A percentile compares a stretch with the other conserved stretches of the same genome.
phyloP scores from a whole-genome alignment of 805 yeast genomes.

The Sugiyamaella lignohabitans region DNA sequence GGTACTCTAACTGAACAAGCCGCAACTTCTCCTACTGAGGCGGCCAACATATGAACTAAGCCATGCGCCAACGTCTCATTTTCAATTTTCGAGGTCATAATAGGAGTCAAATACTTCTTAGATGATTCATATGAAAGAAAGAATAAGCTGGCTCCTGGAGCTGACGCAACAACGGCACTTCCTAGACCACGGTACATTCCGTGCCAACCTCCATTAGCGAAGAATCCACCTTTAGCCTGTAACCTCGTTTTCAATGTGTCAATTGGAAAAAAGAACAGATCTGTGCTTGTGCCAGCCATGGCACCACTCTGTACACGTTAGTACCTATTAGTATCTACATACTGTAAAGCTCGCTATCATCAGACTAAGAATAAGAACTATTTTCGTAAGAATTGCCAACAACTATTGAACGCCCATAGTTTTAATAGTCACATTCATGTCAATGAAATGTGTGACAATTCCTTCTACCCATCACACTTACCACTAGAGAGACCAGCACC shows the following conservation, averaged over 20 bases:
- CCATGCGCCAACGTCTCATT: slow-evolving; percentile 34
- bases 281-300: slow-evolving; percentile 94
- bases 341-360: neutral
- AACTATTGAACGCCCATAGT: no score
- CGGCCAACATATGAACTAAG: slow-evolving; percentile 74
- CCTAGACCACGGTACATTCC: slow-evolving; percentile 93
- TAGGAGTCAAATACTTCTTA: slow-evolving; percentile 44
- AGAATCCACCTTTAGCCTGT: slow-evolving; percentile 94
- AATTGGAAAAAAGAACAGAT: slow-evolving; percentile 89
- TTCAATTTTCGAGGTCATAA: slow-evolving; percentile 13
- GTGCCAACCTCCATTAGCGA: slow-evolving; percentile 83
- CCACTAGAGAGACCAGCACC: slow-evolving; percentile 13
- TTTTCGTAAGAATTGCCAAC: neutral
- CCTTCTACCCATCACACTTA: slow-evolving; percentile 3
- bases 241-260: slow-evolving; percentile 91
- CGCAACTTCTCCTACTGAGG: slow-evolving; percentile 83
- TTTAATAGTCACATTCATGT: no score
- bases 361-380: neutral
- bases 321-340: no score
- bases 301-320: slow-evolving; percentile 61
- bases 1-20: slow-evolving; percentile 96
- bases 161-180: slow-evolving; percentile 88
- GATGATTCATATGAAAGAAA: slow-evolving; percentile 78
- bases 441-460: no score
- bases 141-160: slow-evolving; percentile 76